These are phyloP conservation scores for Clonostachys chloroleuca DNA, from an alignment of 2,329 filamentous ascomycete species.

Conservation along the genomic window DNA sequence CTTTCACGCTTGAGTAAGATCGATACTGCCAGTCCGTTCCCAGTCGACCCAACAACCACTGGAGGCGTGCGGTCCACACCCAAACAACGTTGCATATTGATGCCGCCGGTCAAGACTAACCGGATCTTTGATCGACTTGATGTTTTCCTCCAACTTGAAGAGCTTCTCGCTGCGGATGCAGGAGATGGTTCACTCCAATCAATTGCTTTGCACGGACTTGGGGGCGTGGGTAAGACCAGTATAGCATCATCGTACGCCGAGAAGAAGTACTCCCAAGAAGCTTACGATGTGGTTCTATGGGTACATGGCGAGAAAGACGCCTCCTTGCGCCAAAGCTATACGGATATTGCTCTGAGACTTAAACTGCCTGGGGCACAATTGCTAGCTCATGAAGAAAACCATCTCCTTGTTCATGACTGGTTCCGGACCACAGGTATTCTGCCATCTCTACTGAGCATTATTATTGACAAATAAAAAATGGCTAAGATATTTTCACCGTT, in stretches of 20 bases:
- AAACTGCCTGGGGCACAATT: conserved; percentile 1
- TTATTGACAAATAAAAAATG: neutral
- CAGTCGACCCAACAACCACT: too few relatives aligned
- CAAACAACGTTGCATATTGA: neutral
- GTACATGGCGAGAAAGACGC: conserved; percentile 2
- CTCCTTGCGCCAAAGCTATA: conserved; percentile 6
- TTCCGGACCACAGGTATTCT: conserved; percentile 4
- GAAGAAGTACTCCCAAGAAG: neutral
- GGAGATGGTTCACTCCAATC: conserved; percentile 1
- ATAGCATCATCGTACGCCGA: conserved; percentile 5
- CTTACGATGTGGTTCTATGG: conserved; percentile 4
- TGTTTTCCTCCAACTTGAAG: conserved; percentile 1
- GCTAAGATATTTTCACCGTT: neutral
- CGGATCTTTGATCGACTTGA: conserved; percentile 4
- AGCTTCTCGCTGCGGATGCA: neutral
- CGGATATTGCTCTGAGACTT: conserved; percentile 5
- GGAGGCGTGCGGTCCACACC: too few relatives aligned
- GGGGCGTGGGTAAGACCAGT: conserved; percentile 6
- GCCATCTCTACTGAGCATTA: neutral
- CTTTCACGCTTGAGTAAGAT: neutral
- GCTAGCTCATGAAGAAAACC: conserved; percentile 4
- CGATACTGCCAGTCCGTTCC: neutral
- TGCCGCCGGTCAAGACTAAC: neutral
- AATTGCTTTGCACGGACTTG: conserved; percentile 5
- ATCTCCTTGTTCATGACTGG: conserved; percentile 4